These are phyloP conservation scores for Colletotrichum sojae DNA, from an alignment of 2,329 filamentous ascomycete genomes.

Conservation along the genomic window DNA sequence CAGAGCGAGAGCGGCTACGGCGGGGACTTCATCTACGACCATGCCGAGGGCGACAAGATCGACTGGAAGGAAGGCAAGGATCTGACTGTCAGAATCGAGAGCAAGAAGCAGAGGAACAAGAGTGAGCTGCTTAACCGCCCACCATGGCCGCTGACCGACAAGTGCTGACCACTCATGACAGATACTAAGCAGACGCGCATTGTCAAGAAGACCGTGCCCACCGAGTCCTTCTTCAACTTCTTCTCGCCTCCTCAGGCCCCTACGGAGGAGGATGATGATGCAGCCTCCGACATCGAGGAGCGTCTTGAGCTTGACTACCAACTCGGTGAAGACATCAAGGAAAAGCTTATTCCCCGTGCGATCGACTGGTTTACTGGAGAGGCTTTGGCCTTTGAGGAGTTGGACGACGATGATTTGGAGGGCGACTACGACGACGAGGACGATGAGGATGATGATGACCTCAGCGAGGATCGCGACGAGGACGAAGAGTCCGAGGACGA, in stretches of 20 bases:
- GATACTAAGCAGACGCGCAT: slow-evolving; percentile 99
- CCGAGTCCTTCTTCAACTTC: slow-evolving; percentile 99
- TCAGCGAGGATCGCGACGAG: slow-evolving; percentile 88
- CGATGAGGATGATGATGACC: slow-evolving; percentile 91
- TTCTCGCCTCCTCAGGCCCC: slow-evolving; percentile 95
- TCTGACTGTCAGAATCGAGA: slow-evolving; percentile 93
- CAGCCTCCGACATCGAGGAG: slow-evolving; percentile 93
- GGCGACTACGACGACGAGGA: slow-evolving; percentile 90
- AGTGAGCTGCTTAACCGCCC: slow-evolving; percentile 70
- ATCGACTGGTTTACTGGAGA: slow-evolving; percentile 99
- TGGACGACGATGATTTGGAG: slow-evolving; percentile 86
- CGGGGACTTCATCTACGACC: slow-evolving; percentile 99
- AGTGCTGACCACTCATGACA: slow-evolving; percentile 54
- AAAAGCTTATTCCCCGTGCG: slow-evolving; percentile 98
- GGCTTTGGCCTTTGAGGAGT: slow-evolving; percentile 95
- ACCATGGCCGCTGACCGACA: background rate
- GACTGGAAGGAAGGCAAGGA: slow-evolving; percentile 96
- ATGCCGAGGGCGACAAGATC: slow-evolving; percentile 98
- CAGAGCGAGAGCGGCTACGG: slow-evolving; percentile 99
- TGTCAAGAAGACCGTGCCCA: slow-evolving; percentile 98
- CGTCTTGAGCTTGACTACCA: slow-evolving; percentile 98
- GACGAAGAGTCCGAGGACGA: slow-evolving; percentile 86
- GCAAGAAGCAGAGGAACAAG: slow-evolving; percentile 99
- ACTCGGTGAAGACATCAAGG: slow-evolving; percentile 99
- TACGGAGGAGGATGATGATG: slow-evolving; percentile 78